Conservation (phyloP, 2,329 filamentous ascomycete species). For the Venturia oleaginea region DNA sequence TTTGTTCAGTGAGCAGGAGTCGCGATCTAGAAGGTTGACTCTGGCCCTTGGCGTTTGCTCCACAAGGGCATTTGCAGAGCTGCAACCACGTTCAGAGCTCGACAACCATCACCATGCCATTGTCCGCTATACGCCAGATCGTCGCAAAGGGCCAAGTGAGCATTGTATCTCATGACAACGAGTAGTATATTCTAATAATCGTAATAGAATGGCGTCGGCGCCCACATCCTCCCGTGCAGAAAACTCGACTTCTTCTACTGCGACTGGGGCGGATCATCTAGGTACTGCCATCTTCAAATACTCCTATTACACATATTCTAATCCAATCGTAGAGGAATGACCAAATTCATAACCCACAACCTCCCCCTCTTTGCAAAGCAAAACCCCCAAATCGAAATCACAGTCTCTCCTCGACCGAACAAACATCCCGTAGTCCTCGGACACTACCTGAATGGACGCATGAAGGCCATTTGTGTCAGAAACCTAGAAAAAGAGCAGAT, state of each 20-base stretch:
- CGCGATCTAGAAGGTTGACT: slow-evolving; percentile 4
- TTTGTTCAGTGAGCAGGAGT: neutral
- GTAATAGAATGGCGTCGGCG: slow-evolving; percentile 81
- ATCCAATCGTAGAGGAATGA: slow-evolving; percentile 36
- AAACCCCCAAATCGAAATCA: slow-evolving; percentile 86
- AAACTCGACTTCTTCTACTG: slow-evolving; percentile 94
- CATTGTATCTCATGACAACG: slow-evolving; percentile 6
- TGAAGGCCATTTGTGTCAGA: slow-evolving; percentile 79
- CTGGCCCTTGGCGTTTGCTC: neutral
- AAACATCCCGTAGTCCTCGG: slow-evolving; percentile 84
- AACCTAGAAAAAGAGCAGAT: slow-evolving; percentile 78
- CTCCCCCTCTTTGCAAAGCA: slow-evolving; percentile 68
- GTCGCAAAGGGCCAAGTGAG: slow-evolving; percentile 49
- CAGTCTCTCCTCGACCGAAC: slow-evolving; percentile 78
- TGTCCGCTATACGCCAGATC: slow-evolving; percentile 39
- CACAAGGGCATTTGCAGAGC: neutral
- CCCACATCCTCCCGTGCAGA: slow-evolving; percentile 96
- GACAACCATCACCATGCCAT: slow-evolving; percentile 31
- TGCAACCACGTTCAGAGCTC: slow-evolving; percentile 16
- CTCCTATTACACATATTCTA: neutral
- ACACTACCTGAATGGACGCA: slow-evolving; percentile 82
- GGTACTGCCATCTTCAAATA: slow-evolving; percentile 59
- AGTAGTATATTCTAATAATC: neutral
- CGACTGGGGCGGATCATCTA: slow-evolving; percentile 87
- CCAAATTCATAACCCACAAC: slow-evolving; percentile 65